Conservation (phyloP, 164 flowering plant genomes). For the Protea cynaroides region DNA sequence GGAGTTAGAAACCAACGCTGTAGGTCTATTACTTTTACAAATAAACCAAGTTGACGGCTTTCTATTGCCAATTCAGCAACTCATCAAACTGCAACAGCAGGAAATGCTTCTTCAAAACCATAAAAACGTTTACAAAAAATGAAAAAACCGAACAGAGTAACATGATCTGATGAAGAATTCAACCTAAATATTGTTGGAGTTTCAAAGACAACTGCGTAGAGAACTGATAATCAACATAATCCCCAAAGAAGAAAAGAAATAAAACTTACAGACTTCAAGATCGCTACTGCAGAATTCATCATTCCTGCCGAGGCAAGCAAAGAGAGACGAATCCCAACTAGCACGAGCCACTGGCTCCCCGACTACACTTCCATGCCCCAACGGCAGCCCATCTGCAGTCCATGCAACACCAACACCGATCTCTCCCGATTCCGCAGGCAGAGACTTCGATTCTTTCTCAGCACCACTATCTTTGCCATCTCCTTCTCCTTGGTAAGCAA, state of each 20-base stretch:
- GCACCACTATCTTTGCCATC: constrained; percentile 3
- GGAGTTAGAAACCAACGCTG: too few relatives aligned
- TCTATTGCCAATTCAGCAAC: too few relatives aligned
- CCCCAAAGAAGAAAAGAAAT: neutral
- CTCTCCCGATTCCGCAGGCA: neutral
- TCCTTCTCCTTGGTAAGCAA: constrained; percentile 19
- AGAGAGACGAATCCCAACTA: constrained; percentile 69
- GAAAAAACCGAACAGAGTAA: neutral
- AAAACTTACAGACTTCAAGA: constrained; percentile 89
- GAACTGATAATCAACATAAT: neutral
- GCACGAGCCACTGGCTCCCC: constrained; percentile 58
- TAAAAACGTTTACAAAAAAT: too few relatives aligned
- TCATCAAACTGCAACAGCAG: too few relatives aligned
- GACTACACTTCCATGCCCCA: constrained; percentile 55
- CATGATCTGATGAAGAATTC: neutral
- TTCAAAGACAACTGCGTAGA: too few relatives aligned
- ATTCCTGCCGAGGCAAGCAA: constrained; percentile 70
- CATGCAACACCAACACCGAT: constrained; percentile 24
- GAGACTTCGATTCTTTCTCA: constrained; percentile 7
- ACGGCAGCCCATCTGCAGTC: constrained; percentile 78
- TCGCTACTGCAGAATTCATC: constrained; percentile 96
- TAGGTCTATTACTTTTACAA: too few relatives aligned
- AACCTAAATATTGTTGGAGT: too few relatives aligned
- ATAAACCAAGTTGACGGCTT: too few relatives aligned
- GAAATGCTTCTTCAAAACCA: too few relatives aligned